Percentiles rank a stretch among this genome's conserved stretches.
phyloP scores from a whole-genome alignment of 208 protist genomes.

The Acanthamoeba culbertsoni region DNA sequence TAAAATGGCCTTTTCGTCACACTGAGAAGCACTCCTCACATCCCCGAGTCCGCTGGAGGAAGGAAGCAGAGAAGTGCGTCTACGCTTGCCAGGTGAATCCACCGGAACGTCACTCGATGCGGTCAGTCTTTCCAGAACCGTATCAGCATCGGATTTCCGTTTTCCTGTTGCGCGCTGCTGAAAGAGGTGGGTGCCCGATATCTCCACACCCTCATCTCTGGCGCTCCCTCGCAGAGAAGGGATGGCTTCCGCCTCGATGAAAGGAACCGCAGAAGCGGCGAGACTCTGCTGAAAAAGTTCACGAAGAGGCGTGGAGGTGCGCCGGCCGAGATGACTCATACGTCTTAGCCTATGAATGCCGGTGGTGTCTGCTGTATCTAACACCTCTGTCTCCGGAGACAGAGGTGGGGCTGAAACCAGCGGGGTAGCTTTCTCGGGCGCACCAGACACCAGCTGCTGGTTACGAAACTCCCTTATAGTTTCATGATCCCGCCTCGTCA shows the following conservation, averaged over 20 bases:
- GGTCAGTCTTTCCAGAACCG: not conserved
- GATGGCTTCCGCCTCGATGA: not conserved
- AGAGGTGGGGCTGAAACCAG: no score
- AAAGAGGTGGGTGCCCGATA: not conserved
- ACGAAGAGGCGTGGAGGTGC: not conserved
- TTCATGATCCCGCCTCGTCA: no score
- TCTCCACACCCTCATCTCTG: not conserved
- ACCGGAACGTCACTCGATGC: not conserved
- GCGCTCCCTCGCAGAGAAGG: not conserved
- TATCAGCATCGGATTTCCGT: slow-evolving; percentile 36
- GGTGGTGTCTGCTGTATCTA: not conserved
- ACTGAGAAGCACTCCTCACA: no score
- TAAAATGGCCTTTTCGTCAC: no score
- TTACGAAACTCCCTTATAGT: no score
- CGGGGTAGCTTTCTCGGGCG: no score
- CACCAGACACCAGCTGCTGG: no score
- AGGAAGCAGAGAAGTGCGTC: not conserved
- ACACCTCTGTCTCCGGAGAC: not conserved
- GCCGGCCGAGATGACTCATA: not conserved
- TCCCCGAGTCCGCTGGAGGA: not conserved
- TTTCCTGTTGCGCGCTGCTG: not conserved
- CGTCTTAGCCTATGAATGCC: not conserved
- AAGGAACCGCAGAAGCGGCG: not conserved
- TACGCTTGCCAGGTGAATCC: not conserved
- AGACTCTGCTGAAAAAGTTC: slow-evolving; percentile 26